A percentile compares a stretch with the other conserved stretches of the same genome.
These are phyloP conservation scores for Dipodascopsis uninucleata DNA, from an alignment of 805 yeast species.

Conservation along the genomic window DNA sequence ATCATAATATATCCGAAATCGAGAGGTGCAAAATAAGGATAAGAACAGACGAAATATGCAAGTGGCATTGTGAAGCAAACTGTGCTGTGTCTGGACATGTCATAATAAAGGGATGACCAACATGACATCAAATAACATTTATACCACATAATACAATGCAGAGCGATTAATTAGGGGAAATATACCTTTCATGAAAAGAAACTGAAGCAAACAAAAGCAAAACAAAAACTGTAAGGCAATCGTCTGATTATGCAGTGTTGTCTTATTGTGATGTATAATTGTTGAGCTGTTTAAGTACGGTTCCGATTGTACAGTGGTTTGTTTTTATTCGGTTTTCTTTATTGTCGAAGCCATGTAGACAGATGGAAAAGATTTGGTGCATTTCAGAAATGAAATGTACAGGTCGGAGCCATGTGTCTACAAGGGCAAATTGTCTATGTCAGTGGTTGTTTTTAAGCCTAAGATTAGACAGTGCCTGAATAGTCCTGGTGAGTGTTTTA, in stretches of 20 bases:
- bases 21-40: too few relatives aligned
- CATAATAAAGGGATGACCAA: background rate
- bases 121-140: background rate
- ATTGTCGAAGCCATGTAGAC: conserved; percentile 17
- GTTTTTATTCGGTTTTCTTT: background rate
- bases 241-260: background rate
- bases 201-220: background rate
- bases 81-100: background rate
- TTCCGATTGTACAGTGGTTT: conserved; percentile 1
- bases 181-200: background rate
- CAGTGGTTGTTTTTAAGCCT: conserved; percentile 8
- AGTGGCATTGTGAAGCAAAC: background rate
- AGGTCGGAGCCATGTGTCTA: conserved; percentile 11
- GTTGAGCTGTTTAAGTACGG: background rate
- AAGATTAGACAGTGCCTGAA: conserved; percentile 12
- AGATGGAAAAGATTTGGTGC: conserved; percentile 12
- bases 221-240: background rate
- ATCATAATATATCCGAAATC: too few relatives aligned
- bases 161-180: background rate
- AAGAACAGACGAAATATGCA: background rate
- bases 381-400: background rate
- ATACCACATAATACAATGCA: background rate
- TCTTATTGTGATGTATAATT: background rate
- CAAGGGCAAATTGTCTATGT: conserved; percentile 7
- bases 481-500: conserved; percentile 10